Percentiles rank a stretch among this genome's conserved stretches.
Evolutionary conservation across 495 filamentous ascomycete genomes (phyloP).

Genomic region (Penicillium odoratum): DNA sequence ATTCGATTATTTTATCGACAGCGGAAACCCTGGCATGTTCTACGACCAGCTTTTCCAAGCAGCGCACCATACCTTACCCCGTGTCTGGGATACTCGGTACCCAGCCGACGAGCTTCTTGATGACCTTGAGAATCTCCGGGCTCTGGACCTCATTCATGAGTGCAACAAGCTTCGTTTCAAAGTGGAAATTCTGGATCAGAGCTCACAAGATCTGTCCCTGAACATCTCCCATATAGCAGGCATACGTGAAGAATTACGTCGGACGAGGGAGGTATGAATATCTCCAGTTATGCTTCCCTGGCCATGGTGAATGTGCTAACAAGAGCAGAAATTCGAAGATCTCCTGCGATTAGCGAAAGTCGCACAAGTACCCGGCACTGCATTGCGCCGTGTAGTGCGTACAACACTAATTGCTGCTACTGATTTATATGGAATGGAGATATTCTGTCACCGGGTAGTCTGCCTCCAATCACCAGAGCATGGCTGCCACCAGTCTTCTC

Average conservation of each 20-base stretch:
- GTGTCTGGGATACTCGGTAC: slow-evolving; percentile 2
- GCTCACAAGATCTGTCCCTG: not conserved
- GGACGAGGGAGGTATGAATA: not conserved
- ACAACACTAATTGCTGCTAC: not conserved
- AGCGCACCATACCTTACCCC: not conserved
- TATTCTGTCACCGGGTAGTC: not conserved
- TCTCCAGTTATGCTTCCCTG: not conserved
- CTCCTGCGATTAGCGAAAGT: not conserved
- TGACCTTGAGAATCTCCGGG: not conserved
- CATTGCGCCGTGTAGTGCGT: not conserved
- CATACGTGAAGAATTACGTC: not conserved
- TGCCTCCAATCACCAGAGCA: not conserved
- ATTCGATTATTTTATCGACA: not conserved
- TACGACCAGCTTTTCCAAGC: not conserved
- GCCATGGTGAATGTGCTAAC: not conserved
- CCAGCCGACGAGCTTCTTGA: not conserved
- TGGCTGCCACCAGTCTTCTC: not conserved
- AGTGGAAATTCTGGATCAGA: not conserved
- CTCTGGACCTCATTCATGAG: not conserved
- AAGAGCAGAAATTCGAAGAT: not conserved
- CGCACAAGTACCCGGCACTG: not conserved
- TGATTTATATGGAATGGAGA: slow-evolving; percentile 1
- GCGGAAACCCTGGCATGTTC: not conserved
- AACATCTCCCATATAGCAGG: not conserved
- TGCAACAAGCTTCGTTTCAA: not conserved